Conservation (phyloP, 164 flowering plant species). For the Paratinospora sagittata region DNA sequence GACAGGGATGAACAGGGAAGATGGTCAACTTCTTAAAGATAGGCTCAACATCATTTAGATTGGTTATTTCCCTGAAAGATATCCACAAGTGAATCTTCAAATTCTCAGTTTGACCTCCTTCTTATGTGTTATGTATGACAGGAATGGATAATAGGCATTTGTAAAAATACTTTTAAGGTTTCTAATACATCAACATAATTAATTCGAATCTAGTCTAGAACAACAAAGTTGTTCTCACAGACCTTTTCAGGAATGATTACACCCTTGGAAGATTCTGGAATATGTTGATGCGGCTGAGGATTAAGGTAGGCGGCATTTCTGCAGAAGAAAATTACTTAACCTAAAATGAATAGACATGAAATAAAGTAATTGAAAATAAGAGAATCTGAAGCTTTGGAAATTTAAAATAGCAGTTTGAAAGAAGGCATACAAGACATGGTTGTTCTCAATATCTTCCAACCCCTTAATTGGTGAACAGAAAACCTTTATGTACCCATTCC, state of each 20-base stretch:
- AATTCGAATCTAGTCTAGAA: not conserved
- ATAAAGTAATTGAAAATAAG: not conserved
- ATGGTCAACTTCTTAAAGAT: not conserved
- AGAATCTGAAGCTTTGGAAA: not conserved
- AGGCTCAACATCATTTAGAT: not conserved
- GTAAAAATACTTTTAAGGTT: not conserved
- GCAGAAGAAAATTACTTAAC: slow-evolving; percentile 24
- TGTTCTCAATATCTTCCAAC: slow-evolving; percentile 38
- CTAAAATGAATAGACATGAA: not conserved
- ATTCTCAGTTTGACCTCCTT: not conserved
- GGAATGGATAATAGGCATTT: not conserved
- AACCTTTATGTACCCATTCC: slow-evolving; percentile 45
- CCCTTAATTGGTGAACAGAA: slow-evolving; percentile 62
- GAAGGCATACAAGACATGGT: slow-evolving; percentile 61
- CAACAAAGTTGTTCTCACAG: not conserved
- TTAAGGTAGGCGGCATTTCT: slow-evolving; percentile 70
- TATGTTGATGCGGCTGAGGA: slow-evolving; percentile 64
- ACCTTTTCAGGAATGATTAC: slow-evolving; percentile 73
- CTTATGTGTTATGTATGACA: not conserved
- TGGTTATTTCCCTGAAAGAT: not conserved
- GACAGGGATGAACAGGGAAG: not conserved
- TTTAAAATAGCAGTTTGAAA: not conserved
- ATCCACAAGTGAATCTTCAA: not conserved
- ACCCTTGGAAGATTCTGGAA: slow-evolving; percentile 67
- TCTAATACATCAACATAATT: not conserved